Conservation (phyloP, 805 yeast genomes). For the Sungouiella blattae region DNA sequence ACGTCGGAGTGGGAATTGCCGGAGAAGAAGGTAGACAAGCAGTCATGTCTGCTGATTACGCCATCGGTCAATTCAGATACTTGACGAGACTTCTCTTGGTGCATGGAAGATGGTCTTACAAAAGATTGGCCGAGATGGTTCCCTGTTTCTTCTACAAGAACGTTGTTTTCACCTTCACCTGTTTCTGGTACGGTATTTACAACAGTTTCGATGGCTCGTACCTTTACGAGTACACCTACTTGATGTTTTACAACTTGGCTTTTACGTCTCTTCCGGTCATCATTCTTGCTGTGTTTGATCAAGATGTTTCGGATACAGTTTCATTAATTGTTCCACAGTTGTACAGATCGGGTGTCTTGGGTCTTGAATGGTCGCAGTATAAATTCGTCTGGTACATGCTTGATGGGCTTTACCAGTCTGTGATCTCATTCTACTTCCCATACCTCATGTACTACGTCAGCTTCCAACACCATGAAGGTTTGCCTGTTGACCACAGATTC, state of each 20-base stretch:
- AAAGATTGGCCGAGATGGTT: constrained; percentile 70
- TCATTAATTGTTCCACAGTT: constrained; percentile 68
- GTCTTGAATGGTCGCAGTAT: constrained; percentile 57
- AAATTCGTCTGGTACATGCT: constrained; percentile 60
- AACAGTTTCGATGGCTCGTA: constrained; percentile 72
- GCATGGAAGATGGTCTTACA: constrained; percentile 84
- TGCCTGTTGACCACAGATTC: constrained; percentile 60
- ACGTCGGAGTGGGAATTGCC: constrained; percentile 82
- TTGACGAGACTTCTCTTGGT: constrained; percentile 62
- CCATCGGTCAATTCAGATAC: constrained; percentile 74
- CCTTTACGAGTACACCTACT: constrained; percentile 70
- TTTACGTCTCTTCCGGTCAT: constrained; percentile 80
- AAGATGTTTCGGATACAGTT: constrained; percentile 65
- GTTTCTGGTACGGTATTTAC: constrained; percentile 75
- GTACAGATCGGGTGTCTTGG: constrained; percentile 62
- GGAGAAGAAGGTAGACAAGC: constrained; percentile 89
- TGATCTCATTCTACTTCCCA: constrained; percentile 71
- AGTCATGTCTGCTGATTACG: constrained; percentile 82
- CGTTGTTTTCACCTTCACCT: constrained; percentile 65
- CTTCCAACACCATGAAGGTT: constrained; percentile 50
- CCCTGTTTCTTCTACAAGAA: constrained; percentile 79
- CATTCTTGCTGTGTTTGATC: constrained; percentile 68
- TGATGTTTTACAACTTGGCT: constrained; percentile 76
- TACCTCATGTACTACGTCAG: constrained; percentile 40
- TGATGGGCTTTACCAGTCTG: constrained; percentile 73